Percentiles rank a stretch among this genome's conserved stretches.
Conservation (phyloP, 2,329 filamentous ascomycete genomes). For the Cercospora sp. region DNA sequence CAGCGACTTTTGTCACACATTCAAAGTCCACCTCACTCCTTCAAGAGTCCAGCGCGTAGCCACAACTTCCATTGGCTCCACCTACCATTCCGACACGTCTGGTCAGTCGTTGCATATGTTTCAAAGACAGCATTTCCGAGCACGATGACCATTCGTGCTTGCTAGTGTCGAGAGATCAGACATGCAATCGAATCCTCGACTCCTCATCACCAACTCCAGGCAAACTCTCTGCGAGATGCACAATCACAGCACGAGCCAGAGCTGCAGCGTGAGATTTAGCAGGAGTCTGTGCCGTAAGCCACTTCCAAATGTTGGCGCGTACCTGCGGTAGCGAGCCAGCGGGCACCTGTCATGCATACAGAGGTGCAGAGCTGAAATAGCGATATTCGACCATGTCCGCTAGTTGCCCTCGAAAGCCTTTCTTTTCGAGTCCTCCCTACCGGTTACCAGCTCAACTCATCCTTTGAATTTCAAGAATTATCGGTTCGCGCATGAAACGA, state of each 20-base stretch:
- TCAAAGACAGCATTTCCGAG: conserved; percentile 8
- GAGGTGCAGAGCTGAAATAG: neutral
- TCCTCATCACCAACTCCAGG: neutral
- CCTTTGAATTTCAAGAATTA: neutral
- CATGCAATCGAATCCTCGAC: neutral
- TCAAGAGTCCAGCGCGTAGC: conserved; percentile 9
- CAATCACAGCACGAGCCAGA: neutral
- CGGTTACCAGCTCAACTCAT: neutral
- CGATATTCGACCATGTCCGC: neutral
- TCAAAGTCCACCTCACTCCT: neutral
- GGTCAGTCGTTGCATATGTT: conserved; percentile 13
- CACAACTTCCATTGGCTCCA: conserved; percentile 10
- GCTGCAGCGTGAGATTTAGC: conserved; percentile 10
- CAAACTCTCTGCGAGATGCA: neutral
- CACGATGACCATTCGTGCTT: conserved; percentile 8
- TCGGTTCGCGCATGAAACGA: neutral
- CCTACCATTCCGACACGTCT: conserved; percentile 5
- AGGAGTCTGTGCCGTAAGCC: conserved; percentile 3
- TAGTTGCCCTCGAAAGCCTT: neutral
- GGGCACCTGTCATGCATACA: neutral
- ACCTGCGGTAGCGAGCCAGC: neutral
- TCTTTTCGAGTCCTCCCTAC: neutral
- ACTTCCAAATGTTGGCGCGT: conserved; percentile 6
- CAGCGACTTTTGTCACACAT: neutral
- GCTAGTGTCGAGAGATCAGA: neutral